Evolutionary conservation across 805 yeast species (phyloP).

Genomic region (Starmerella stigmatis): DNA sequence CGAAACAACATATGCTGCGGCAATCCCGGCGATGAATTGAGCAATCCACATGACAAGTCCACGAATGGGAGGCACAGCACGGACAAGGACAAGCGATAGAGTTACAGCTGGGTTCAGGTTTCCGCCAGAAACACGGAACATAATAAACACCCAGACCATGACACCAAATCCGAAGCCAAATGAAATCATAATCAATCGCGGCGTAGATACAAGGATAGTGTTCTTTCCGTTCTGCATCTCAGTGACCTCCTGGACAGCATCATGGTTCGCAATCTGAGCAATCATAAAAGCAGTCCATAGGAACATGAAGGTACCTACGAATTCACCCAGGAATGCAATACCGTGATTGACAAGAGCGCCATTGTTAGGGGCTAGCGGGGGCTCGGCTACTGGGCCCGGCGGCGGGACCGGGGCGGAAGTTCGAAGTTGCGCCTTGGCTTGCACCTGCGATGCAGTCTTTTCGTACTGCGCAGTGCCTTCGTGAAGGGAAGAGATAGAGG

Average conservation of each 20-base stretch:
- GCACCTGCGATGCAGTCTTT: neutral
- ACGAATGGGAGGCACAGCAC: constrained; percentile 2
- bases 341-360: constrained; percentile 4
- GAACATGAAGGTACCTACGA: constrained; percentile 6
- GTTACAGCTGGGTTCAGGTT: constrained; percentile 3
- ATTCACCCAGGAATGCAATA: constrained; percentile 1
- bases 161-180: constrained; percentile 6
- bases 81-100: constrained; percentile 4
- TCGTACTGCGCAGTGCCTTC: neutral
- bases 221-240: neutral
- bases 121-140: constrained; percentile 8
- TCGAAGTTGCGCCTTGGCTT: too few relatives aligned
- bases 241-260: neutral
- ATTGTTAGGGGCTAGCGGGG: constrained; percentile 3
- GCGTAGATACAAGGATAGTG: constrained; percentile 3
- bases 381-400: constrained; percentile 6
- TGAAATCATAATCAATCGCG: constrained; percentile 3
- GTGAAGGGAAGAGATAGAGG: neutral
- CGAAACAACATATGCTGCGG: constrained; percentile 4
- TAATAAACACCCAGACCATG: constrained; percentile 6
- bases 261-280: constrained; percentile 6
- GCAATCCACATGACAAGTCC: constrained; percentile 5
- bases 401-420: neutral
- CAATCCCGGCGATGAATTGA: constrained; percentile 5
- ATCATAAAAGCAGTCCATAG: constrained; percentile 6